Conservation (phyloP, 495 filamentous ascomycete genomes). For the Penicillium bialowiezense region DNA sequence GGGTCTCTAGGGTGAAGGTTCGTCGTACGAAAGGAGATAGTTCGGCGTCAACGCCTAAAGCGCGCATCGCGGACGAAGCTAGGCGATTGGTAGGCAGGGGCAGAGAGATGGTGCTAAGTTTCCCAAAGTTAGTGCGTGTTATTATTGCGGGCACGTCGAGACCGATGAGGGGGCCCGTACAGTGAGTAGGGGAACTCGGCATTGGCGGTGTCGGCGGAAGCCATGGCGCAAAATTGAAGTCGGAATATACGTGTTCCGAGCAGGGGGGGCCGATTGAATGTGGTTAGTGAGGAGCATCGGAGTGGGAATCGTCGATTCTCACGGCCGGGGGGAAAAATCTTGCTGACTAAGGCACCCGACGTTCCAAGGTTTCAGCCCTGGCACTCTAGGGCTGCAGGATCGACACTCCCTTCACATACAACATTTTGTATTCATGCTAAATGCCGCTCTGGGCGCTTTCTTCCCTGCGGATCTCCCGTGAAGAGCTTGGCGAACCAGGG, state of each 20-base stretch:
- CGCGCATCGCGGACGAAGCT: slow-evolving; percentile 69
- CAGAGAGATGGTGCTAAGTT: slow-evolving; percentile 66
- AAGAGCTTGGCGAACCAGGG: slow-evolving; percentile 17
- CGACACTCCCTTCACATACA: neutral
- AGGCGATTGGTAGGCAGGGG: slow-evolving; percentile 82
- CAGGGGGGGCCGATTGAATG: neutral
- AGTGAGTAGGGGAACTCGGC: slow-evolving; percentile 68
- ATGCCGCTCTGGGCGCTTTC: neutral
- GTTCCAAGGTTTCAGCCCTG: neutral
- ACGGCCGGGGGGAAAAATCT: neutral
- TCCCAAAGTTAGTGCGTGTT: neutral
- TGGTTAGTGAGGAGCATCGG: neutral
- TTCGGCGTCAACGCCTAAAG: slow-evolving; percentile 83
- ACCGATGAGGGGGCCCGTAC: slow-evolving; percentile 40
- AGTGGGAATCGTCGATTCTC: slow-evolving; percentile 1
- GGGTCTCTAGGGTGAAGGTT: slow-evolving; percentile 54
- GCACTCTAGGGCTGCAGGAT: neutral
- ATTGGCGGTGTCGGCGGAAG: slow-evolving; percentile 33
- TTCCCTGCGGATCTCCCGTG: slow-evolving; percentile 17
- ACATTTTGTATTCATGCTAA: neutral
- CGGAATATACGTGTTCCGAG: neutral
- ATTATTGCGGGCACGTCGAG: neutral
- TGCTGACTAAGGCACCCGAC: neutral
- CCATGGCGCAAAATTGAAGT: slow-evolving; percentile 6
- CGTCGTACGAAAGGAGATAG: slow-evolving; percentile 80